Evolutionary conservation across 1,284 basidiomycete genomes (phyloP), one percentile per base, ranked within the genome.

Genomic region (Dichomitus squalens): DNA sequence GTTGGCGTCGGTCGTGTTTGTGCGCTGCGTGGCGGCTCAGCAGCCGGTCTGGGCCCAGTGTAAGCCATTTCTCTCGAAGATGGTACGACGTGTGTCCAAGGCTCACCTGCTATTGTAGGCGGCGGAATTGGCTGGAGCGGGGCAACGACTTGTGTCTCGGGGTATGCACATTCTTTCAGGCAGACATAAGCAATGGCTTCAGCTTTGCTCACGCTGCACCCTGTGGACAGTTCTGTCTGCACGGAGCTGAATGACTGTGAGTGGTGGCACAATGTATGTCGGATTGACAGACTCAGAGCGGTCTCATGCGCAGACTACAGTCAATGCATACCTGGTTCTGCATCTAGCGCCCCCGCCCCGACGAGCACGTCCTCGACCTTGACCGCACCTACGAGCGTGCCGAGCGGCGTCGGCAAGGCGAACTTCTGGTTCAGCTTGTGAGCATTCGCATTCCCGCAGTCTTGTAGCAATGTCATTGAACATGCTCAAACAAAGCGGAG

Each of bases 361-460:
- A 65, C 73, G 8, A 59, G 70, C 20, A 51, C 70, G 18, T 57
- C 72, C 23, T 52, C 68, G 16, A 60, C 65, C 29, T 51, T 70
- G 12, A 61, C 68, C 12, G 34, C 69, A 16, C 62, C 68, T 25
- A 59, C 60, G 11, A 53, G 66, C 46, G 54, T 65, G 7, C 60
- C 71, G 18, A 60, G 63, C 18, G 52, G 65, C 2, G 29, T 65
- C 14, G 41, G 36, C 29, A 39, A 64, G 1, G 64, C 73, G 2
- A 79, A 78, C 64, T 80, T 73, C 65, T 81, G 79, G 79, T 82
- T 82, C 65, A 80, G 77, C 60, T 82, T 82, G 79, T 81, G 58
- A 63, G 76, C 61, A 7, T 4, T 47, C 36, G 12, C 44, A 33
- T 40, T 18, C 23, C 41, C 11, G 21, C 25, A 16, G 12, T 12